phyloP scores from a whole-genome alignment of 164 flowering plant genomes.

The Dillenia suffruticosa region DNA sequence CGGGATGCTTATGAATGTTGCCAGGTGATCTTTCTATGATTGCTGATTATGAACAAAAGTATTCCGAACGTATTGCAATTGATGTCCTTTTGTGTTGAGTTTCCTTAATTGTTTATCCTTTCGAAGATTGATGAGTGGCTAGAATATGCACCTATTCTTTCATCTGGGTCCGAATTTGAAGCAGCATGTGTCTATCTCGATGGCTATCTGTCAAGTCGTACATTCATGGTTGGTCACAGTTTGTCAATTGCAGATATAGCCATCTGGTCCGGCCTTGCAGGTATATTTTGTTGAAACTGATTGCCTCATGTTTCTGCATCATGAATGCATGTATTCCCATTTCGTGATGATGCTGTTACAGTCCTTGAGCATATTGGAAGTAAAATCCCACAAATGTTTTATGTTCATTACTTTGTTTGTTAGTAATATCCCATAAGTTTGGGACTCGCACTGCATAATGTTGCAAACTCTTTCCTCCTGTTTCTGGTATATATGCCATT shows the following conservation, averaged over 20 bases:
- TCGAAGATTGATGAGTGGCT: conserved; percentile 82
- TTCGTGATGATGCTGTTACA: no score
- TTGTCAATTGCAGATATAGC: conserved; percentile 78
- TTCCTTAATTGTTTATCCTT: not conserved
- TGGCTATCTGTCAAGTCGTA: conserved; percentile 41
- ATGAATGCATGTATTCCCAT: no score
- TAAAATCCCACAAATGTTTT: no score
- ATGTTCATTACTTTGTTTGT: no score
- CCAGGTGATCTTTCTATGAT: conserved; percentile 39
- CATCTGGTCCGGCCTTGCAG: conserved; percentile 89
- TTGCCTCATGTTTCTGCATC: no score
- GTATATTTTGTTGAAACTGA: conserved; percentile 20
- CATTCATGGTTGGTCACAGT: conserved; percentile 62
- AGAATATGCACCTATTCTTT: conserved; percentile 54
- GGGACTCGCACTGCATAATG: no score
- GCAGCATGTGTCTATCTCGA: conserved; percentile 61
- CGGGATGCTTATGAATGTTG: conserved; percentile 42
- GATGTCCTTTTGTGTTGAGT: conserved; percentile 2
- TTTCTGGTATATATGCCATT: no score
- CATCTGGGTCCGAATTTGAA: conserved; percentile 82
- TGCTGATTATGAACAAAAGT: not conserved
- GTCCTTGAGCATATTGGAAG: no score
- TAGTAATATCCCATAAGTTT: no score
- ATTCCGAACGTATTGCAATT: not conserved
- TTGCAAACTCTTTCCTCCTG: no score